Evolutionary conservation across 495 filamentous ascomycete genomes (phyloP), one percentile per base, ranked within the genome.

Genomic region (Geopyxis carbonaria): DNA sequence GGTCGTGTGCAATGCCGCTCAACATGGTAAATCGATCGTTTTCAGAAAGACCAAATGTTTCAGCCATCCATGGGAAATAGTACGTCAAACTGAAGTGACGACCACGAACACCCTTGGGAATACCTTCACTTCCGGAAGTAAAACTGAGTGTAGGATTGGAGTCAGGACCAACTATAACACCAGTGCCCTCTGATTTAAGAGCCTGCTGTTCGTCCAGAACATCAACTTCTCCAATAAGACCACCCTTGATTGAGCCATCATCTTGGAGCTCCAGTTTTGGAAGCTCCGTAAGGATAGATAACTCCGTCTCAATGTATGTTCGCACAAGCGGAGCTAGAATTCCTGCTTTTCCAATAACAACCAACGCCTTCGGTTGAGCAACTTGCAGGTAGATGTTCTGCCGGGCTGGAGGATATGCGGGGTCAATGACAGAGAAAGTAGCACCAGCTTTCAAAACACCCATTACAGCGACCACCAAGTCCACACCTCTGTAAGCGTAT

Each of bases 301-400:
- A 63, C 39, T 85, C 71, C 15, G 78, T 68, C 27, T 75, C 62
- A 36, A 95, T 78, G 56, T 78, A 94, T 7, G 62, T 60, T 37
- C 77, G 70, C 1, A 95, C 84, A 11, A 44, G 11, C 1, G 20
- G 5, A 13, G 75, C 72, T 56, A 92, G 79, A 45, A 68, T 64
- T 2, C 75, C 79, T 3, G 85, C 84, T 43, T 79, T 78, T 34
- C 74, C 73, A 46, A 95, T 91, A 22, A 74, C 67, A 25, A 94
- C 72, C 39, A 93, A 61, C 15, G 79, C 80, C 28, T 74, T 65
- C 7, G 87, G 87, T 42, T 75, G 69, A 22, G 87, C 78, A 19
- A 94, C 86, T 45, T 93, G 81, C 22, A 95, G 71, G 50, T 89
- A 92, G 50, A 93, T 80, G 46, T 78, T 78, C 55, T 97, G 89